These are phyloP conservation scores for Calonectria crousiana DNA, from an alignment of 2,329 filamentous ascomycete genomes.

Conservation along the genomic window DNA sequence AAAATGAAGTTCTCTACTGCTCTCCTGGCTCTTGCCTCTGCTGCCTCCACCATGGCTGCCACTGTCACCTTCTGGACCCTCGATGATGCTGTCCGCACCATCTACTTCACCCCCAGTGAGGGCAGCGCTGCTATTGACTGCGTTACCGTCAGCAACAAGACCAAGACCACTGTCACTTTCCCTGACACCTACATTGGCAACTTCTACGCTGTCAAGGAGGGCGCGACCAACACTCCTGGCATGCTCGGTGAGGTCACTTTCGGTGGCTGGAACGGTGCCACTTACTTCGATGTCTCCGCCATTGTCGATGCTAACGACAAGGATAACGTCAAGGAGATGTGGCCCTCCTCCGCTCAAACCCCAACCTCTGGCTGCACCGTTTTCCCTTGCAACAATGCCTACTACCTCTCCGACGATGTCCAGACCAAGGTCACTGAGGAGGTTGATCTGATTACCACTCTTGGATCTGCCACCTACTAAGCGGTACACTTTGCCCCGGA, in stretches of 20 bases:
- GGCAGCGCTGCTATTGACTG: constrained; percentile 51
- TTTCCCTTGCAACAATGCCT: constrained; percentile 67
- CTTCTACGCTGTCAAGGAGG: constrained; percentile 63
- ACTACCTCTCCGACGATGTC: constrained; percentile 66
- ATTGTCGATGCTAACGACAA: constrained; percentile 65
- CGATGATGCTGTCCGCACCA: constrained; percentile 61
- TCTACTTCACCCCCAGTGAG: constrained; percentile 63
- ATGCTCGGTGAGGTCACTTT: constrained; percentile 67
- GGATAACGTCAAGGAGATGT: constrained; percentile 67
- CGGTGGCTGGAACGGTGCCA: constrained; percentile 60
- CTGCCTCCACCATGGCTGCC: constrained; percentile 57
- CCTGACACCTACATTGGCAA: constrained; percentile 62
- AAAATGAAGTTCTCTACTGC: constrained; percentile 68
- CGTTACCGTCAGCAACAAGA: constrained; percentile 54
- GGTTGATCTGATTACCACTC: constrained; percentile 63
- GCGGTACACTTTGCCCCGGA: constrained; percentile 27
- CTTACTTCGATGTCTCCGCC: constrained; percentile 71
- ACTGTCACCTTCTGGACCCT: constrained; percentile 72
- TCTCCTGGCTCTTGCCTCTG: constrained; percentile 58
- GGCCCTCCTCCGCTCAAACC: constrained; percentile 52
- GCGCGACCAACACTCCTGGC: constrained; percentile 55
- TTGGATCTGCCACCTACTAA: constrained; percentile 51
- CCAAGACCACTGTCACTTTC: constrained; percentile 56
- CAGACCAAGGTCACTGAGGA: constrained; percentile 66
- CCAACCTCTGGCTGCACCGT: constrained; percentile 63